Evolutionary conservation across 2,329 filamentous ascomycete genomes (phyloP).

Genomic region (Bretziella fagacearum): DNA sequence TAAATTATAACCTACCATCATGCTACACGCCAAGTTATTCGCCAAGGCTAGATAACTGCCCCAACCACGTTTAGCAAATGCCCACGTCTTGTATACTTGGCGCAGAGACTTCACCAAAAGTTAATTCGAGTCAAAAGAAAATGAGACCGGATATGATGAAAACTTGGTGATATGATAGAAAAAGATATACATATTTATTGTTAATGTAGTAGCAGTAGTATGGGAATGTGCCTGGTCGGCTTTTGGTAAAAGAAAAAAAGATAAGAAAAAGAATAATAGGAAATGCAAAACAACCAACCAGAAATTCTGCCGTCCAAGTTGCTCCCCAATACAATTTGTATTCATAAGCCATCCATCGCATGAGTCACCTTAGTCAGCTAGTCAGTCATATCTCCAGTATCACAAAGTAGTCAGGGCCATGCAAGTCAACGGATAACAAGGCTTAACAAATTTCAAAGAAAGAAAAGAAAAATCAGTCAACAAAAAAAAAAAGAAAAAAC

Average conservation of each 20-base stretch:
- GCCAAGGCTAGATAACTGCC: background rate
- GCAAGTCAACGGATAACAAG: no score
- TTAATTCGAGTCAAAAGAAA: no score
- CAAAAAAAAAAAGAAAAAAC: background rate
- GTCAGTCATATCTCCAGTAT: no score
- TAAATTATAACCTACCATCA: background rate
- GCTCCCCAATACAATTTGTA: background rate
- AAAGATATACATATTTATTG: background rate
- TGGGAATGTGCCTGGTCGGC: slow-evolving; percentile 5
- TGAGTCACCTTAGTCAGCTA: no score
- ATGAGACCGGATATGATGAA: no score
- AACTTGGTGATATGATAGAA: no score
- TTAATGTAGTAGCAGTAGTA: background rate
- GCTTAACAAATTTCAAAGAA: background rate
- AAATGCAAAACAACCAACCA: background rate
- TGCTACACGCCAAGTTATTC: background rate
- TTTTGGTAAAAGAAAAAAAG: slow-evolving; percentile 6
- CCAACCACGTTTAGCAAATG: no score
- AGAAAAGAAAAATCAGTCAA: background rate
- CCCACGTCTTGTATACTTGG: no score
- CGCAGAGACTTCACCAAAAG: no score
- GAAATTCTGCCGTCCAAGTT: no score
- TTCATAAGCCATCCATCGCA: background rate
- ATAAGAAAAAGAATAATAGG: background rate
- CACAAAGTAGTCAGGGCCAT: no score